phyloP scores from a whole-genome alignment of 83 land plant genomes.

The Diphasiastrum complanatum region DNA sequence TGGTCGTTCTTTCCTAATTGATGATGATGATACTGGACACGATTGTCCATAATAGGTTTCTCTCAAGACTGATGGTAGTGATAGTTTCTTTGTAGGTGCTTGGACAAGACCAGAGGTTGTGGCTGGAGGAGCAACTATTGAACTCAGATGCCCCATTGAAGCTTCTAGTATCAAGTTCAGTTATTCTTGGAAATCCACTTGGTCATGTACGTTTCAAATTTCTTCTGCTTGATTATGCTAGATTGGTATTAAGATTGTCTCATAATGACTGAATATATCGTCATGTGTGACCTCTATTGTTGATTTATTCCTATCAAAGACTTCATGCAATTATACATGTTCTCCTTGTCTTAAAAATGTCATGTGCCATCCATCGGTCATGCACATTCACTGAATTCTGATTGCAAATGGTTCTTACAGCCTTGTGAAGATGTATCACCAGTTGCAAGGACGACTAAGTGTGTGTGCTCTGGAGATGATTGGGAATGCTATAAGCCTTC shows the following conservation, averaged over 20 bases:
- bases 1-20: too few relatives aligned
- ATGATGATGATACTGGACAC: too few relatives aligned
- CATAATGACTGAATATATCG: not conserved
- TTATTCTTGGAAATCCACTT: constrained; percentile 20
- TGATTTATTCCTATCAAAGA: not conserved
- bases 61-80: too few relatives aligned
- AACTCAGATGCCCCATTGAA: constrained; percentile 23
- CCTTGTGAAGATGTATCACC: constrained; percentile 1
- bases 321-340: not conserved
- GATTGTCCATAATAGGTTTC: too few relatives aligned
- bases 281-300: not conserved
- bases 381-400: not conserved
- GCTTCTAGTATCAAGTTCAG: constrained; percentile 28
- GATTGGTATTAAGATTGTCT: not conserved
- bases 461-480: constrained; percentile 30
- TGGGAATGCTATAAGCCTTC: constrained; percentile 38
- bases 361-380: not conserved
- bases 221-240: too few relatives aligned
- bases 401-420: not conserved
- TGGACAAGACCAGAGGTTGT: constrained; percentile 23
- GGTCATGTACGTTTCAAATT: constrained; percentile 12
- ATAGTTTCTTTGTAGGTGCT: constrained; percentile 18
- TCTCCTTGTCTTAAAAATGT: not conserved
- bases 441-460: not conserved
- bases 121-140: constrained; percentile 19